Base-by-base conservation (phyloP, 192 early-diverging fungal genomes). In the Coemansia sp. region DNA sequence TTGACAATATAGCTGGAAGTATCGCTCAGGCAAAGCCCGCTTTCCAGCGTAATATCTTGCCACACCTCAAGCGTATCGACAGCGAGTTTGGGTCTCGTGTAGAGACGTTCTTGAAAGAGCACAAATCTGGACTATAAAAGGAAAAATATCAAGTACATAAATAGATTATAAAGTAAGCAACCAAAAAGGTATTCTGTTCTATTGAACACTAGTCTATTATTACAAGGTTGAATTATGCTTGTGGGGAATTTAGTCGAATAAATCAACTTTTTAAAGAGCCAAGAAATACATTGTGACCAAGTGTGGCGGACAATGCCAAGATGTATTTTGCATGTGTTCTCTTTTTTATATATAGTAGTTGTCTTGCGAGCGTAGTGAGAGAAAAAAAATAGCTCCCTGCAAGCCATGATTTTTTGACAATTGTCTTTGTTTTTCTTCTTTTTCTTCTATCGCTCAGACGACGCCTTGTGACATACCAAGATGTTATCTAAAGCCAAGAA, bases 1-100 rank as follows among this genome's bases (percentile, higher is more conserved):
- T 89, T 29, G 72, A 85, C 53, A 86, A 89, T 68, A 83, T 89
- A 39, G 86, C 83, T 29, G 84, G 78, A 1, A 81, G 74, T 67
- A 75, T 89, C 66, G 72, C 75, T 41, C 68, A 75, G 41, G 82
- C 86, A 34, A 82, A 87, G 78, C 59, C 64, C 40, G 70, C 78
- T 47, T 76, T 89, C 62, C 87, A 87, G 82, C 74, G 82, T 43
- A 77, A 71, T 60, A 84, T 85, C 64, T 68, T 88, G 38, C 76
- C 77, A 50, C 83, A 88, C 61, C 69, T 86, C 37, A 78, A 85
- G 74, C 86, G 85, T 64, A 81, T 85, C 52, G 78, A 88, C 62
- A 67, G 64, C 10, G 87, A 85, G 47, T 86, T 84, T 74, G 87
- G 87, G 52, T 32, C 74, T 3, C 87, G 87, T 43, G 62, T 86